Conservation (phyloP, 495 filamentous ascomycete species). For the Tuber umbilicatum region DNA sequence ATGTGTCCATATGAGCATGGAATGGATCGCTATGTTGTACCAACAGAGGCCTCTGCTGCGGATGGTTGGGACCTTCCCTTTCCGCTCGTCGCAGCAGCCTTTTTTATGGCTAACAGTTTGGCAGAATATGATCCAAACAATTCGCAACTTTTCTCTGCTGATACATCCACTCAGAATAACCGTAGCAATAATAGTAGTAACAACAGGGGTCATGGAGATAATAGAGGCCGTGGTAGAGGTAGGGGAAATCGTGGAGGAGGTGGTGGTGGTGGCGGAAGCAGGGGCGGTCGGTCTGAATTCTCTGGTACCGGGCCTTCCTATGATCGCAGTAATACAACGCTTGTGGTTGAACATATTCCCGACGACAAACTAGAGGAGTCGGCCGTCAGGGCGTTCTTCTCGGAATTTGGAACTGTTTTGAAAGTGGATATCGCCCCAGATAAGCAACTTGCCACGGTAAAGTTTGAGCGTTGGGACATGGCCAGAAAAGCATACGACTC, state of each 20-base stretch:
- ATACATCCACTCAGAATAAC: slow-evolving; percentile 13
- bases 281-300: slow-evolving; percentile 44
- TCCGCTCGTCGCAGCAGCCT: slow-evolving; percentile 4
- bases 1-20: slow-evolving; percentile 80
- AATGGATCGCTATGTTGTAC: slow-evolving; percentile 51
- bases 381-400: slow-evolving; percentile 72
- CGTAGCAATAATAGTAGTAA: not conserved
- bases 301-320: slow-evolving; percentile 67
- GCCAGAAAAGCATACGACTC: slow-evolving; percentile 81
- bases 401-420: slow-evolving; percentile 69
- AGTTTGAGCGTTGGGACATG: slow-evolving; percentile 62
- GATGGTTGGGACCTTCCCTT: slow-evolving; percentile 15
- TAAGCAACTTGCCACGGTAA: slow-evolving; percentile 73
- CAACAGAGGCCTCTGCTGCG: slow-evolving; percentile 42
- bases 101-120: slow-evolving; percentile 30
- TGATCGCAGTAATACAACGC: slow-evolving; percentile 66
- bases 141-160: slow-evolving; percentile 33
- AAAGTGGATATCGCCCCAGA: slow-evolving; percentile 69
- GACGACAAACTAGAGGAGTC: slow-evolving; percentile 74
- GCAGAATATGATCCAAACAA: slow-evolving; percentile 76
- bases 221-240: slow-evolving; percentile 12
- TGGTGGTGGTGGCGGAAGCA: slow-evolving; percentile 18
- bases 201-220: slow-evolving; percentile 8
- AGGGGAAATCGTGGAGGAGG: slow-evolving; percentile 39
- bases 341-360: slow-evolving; percentile 91